Evolutionary conservation across 306 rosid genomes (phyloP).

Genomic region (Geum urbanum): DNA sequence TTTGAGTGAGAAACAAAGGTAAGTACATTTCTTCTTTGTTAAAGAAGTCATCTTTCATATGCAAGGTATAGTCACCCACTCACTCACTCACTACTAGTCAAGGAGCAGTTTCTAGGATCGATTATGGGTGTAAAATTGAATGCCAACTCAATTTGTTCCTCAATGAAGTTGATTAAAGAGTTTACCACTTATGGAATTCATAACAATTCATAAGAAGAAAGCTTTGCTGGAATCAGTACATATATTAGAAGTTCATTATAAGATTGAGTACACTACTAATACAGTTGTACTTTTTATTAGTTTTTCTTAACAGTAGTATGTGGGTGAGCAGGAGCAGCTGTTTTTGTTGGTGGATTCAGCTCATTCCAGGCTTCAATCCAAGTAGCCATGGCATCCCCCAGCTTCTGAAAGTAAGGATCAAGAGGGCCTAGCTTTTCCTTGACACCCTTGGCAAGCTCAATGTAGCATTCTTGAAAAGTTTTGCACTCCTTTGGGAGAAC

Average conservation of each 20-base stretch:
- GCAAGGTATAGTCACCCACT: not conserved
- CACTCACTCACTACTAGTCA: not conserved
- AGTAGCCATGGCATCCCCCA: conserved; percentile 66
- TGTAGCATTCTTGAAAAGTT: conserved; percentile 40
- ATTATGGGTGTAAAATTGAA: not conserved
- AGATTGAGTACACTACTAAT: not conserved
- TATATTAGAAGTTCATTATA: not conserved
- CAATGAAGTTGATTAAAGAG: not conserved
- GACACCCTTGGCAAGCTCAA: conserved; percentile 41
- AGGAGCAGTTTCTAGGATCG: conserved; percentile 4
- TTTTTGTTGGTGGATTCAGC: conserved; percentile 45
- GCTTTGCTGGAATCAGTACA: not conserved
- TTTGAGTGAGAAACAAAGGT: not conserved
- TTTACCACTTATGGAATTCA: not conserved
- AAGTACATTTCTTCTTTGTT: not conserved
- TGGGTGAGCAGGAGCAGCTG: not conserved
- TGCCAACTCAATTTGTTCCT: not conserved
- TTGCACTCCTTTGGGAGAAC: conserved; percentile 36
- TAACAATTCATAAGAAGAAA: too few species aligned
- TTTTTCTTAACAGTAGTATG: not conserved
- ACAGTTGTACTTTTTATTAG: not conserved
- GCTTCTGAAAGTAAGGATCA: conserved; percentile 48
- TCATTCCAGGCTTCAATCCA: conserved; percentile 81
- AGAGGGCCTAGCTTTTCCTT: conserved; percentile 35
- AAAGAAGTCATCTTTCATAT: not conserved